Evolutionary conservation across 257 asterid species (phyloP), one percentile per base, ranked within the genome.

Genomic region (Nicotiana noctiflora): DNA sequence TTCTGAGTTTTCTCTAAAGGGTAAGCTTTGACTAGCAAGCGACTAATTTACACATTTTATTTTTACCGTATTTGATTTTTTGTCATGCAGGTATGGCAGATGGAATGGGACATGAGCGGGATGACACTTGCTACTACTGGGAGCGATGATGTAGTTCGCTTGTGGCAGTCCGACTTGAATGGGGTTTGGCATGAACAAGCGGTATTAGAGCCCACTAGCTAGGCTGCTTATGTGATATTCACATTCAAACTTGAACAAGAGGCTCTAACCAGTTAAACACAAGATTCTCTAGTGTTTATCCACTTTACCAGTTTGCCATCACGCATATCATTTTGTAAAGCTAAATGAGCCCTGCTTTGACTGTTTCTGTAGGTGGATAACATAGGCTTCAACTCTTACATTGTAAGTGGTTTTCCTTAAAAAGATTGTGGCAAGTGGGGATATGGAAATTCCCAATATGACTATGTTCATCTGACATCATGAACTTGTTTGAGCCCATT

Each of bases 41-140:
- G 76, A 11, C 57, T 23, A 0, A 17, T 17, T 23, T 3, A 63
- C 31, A 2, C 64, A 34, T 7, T 37, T 0, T 15, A 17, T 57
- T 27, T 27, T 21, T 19, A 53, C 52, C 12, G 3, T 34, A 32
- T 68, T 60, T 59, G 75, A 2, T 12, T 59, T 60, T 60, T 60
- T 31, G 14, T 21, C 14, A 14, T 46, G 70, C 80, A 93, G 99
- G 97, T 93, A 80, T 92, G 93, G 97, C 88, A 95, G 84, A 91
- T 93, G 97, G 97, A 93, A 85, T 95, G 99, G 99, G 98, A 95
- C 87, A 90, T 91, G 91, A 90, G 99, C 12, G 99, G 99, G 77
- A 95, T 91, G 98, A 93, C 99, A 79, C 88, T 95, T 60, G 99
- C 99, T 52, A 88, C 91, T 62, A 89, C 93, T 0, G 99, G 95